phyloP scores from a whole-genome alignment of 371 early-diverging fungal species.

The Phascolomyces articulosus region DNA sequence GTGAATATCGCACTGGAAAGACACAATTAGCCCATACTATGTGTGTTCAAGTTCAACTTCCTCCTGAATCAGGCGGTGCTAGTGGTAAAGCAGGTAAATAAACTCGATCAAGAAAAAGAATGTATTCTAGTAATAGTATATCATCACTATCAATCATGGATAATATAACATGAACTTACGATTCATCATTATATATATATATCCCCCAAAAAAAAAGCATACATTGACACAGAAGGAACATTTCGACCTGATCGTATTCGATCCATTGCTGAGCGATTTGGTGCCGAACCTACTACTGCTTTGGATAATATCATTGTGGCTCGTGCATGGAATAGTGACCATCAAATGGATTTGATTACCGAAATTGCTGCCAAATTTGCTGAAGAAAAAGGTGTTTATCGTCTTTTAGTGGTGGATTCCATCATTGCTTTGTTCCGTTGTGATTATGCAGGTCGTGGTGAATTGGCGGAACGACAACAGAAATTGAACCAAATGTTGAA shows the following conservation, averaged over 20 bases:
- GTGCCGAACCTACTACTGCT: conserved; percentile 64
- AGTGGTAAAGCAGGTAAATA: conserved; percentile 64
- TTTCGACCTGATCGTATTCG: conserved; percentile 81
- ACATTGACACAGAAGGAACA: conserved; percentile 86
- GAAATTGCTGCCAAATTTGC: conserved; percentile 75
- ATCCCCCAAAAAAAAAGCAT: too few relatives aligned
- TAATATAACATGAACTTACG: neutral
- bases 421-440: conserved; percentile 81
- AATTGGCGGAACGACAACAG: conserved; percentile 91
- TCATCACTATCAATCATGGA: too few relatives aligned
- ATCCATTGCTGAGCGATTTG: conserved; percentile 79
- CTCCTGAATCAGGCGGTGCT: conserved; percentile 65
- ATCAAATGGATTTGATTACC: conserved; percentile 80
- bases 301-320: conserved; percentile 76
- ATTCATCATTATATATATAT: conserved; percentile 14
- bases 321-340: conserved; percentile 83
- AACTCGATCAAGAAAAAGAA: too few relatives aligned
- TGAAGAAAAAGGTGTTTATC: conserved; percentile 70
- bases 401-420: conserved; percentile 75
- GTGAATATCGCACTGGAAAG: conserved; percentile 84
- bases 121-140: too few relatives aligned
- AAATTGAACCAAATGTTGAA: conserved; percentile 83
- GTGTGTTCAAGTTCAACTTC: conserved; percentile 78
- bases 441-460: conserved; percentile 85
- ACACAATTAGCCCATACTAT: conserved; percentile 82